These are phyloP conservation scores for Clausena lansium DNA, from an alignment of 345 rosid genomes.

Conservation along the genomic window DNA sequence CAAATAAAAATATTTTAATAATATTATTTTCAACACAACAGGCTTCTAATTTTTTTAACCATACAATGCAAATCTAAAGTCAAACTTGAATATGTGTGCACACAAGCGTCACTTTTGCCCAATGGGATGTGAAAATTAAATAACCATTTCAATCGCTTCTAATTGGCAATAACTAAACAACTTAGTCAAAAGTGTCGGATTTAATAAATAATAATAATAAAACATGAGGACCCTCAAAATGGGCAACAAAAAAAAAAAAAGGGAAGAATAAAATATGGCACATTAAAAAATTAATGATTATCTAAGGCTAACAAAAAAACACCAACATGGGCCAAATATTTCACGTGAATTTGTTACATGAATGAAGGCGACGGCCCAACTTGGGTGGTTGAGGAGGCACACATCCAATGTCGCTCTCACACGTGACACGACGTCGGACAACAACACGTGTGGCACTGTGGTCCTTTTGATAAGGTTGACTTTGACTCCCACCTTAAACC, in stretches of 20 bases:
- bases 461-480: conserved; percentile 17
- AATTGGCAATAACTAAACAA: neutral
- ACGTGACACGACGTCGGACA: conserved; percentile 23
- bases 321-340: conserved; percentile 26
- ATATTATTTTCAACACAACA: too few relatives aligned
- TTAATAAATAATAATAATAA: neutral
- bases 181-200: conserved; percentile 5
- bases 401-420: conserved; percentile 22
- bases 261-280: neutral
- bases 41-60: too few relatives aligned
- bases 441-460: conserved; percentile 39
- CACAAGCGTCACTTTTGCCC: neutral
- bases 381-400: conserved; percentile 19
- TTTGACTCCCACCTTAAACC: conserved; percentile 22
- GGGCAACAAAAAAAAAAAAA: neutral
- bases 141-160: neutral
- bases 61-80: neutral
- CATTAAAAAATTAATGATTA: neutral
- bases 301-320: neutral
- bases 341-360: conserved; percentile 32
- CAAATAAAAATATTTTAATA: too few relatives aligned
- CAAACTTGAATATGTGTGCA: conserved; percentile 4
- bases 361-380: conserved; percentile 15
- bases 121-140: neutral
- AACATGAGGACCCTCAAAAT: conserved; percentile 5